Evolutionary conservation across 1,284 basidiomycete genomes (phyloP).

Genomic region (Lentinula novae-zelandiae): DNA sequence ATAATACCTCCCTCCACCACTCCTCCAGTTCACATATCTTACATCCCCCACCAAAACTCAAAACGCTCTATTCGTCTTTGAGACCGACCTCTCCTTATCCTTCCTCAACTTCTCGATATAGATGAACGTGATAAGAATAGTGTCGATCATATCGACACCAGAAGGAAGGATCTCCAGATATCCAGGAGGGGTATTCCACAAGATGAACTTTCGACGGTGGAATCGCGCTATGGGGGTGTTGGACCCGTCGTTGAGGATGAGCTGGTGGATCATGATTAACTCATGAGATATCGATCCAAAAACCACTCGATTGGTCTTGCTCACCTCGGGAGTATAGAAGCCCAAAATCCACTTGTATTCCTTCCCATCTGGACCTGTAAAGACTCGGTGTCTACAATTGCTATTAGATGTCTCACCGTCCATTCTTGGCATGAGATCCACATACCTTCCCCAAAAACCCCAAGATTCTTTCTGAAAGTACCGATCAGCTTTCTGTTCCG

Average conservation of each 20-base stretch:
- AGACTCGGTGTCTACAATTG: too few relatives aligned
- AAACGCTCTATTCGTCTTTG: neutral
- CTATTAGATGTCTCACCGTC: too few relatives aligned
- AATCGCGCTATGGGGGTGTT: neutral
- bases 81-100: constrained; percentile 2
- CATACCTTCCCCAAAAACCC: too few relatives aligned
- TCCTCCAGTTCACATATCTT: neutral
- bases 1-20: neutral
- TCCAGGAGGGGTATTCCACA: neutral
- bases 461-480: too few relatives aligned
- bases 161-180: constrained; percentile 4
- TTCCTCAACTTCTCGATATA: constrained; percentile 7
- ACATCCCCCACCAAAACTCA: neutral
- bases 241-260: neutral
- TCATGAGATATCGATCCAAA: too few relatives aligned
- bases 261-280: neutral
- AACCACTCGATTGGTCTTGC: too few relatives aligned
- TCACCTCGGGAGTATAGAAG: neutral
- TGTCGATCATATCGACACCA: constrained; percentile 4
- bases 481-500: too few relatives aligned
- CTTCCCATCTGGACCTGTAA: neutral
- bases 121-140: constrained; percentile 1
- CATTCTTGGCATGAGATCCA: too few relatives aligned
- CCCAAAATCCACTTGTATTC: constrained; percentile 10
- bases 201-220: too few relatives aligned